phyloP scores from a whole-genome alignment of 805 yeast species.

The Ogataea corticis region DNA sequence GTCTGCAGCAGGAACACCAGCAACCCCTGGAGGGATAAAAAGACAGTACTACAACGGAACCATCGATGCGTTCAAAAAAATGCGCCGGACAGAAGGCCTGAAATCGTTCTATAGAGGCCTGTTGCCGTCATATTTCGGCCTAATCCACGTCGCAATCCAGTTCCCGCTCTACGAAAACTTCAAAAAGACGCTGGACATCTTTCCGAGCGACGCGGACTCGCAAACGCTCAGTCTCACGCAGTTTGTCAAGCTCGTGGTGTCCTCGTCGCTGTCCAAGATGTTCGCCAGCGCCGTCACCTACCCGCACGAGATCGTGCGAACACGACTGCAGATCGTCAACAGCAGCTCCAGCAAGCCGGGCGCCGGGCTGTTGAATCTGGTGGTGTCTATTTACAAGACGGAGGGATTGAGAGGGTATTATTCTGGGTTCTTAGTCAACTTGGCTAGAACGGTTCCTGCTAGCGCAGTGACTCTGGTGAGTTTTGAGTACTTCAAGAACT shows the following conservation, averaged over 20 bases:
- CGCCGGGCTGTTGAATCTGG: conserved; percentile 30
- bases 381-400: conserved; percentile 46
- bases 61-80: conserved; percentile 75
- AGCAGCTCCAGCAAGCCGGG: conserved; percentile 29
- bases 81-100: conserved; percentile 79
- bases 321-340: conserved; percentile 73
- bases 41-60: conserved; percentile 66
- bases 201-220: conserved; percentile 10
- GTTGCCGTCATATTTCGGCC: conserved; percentile 86
- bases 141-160: conserved; percentile 92
- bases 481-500: conserved; percentile 75
- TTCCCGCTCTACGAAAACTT: conserved; percentile 90
- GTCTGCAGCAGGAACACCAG: conserved; percentile 20
- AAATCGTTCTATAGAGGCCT: conserved; percentile 85
- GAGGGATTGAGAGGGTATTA: conserved; percentile 87
- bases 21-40: conserved; percentile 21
- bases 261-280: conserved; percentile 84
- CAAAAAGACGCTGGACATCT: conserved; percentile 49
- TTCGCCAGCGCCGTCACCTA: conserved; percentile 85
- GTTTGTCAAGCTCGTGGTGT: conserved; percentile 50
- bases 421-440: conserved; percentile 83
- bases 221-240: conserved; percentile 11
- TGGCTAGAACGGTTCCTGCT: conserved; percentile 91
- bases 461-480: conserved; percentile 93
- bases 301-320: conserved; percentile 93